Evolutionary conservation across 2,329 filamentous ascomycete species (phyloP).

Genomic region (Aspergillus costaricaensis): DNA sequence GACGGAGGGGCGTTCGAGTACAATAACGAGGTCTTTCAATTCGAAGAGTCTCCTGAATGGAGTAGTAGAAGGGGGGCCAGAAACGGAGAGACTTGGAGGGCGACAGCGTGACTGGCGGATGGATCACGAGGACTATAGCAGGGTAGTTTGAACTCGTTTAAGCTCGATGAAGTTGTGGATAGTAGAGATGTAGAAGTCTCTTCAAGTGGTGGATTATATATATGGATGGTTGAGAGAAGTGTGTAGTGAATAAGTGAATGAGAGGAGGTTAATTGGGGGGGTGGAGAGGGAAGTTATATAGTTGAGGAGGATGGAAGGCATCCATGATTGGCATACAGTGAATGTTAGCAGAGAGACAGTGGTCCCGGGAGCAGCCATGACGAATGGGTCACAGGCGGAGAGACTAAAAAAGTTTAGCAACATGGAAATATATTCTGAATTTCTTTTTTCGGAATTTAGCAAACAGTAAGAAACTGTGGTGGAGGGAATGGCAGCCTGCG

Average conservation of each 20-base stretch:
- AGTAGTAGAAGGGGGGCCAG: conserved; percentile 21
- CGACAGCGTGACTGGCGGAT: conserved; percentile 34
- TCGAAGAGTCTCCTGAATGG: conserved; percentile 24
- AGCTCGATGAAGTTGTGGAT: neutral
- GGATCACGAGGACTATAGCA: neutral
- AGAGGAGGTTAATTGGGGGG: neutral
- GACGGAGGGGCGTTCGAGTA: conserved; percentile 23
- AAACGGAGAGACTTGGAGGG: conserved; percentile 28
- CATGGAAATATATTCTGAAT: neutral
- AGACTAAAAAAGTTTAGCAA: neutral
- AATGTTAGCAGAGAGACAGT: neutral
- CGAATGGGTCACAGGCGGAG: conserved; percentile 22
- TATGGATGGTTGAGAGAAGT: neutral
- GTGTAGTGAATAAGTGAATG: neutral
- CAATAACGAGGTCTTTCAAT: conserved; percentile 18
- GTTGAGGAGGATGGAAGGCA: conserved; percentile 9
- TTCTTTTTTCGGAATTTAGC: no score
- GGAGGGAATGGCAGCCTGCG: neutral
- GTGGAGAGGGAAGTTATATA: conserved; percentile 15
- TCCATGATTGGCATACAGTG: conserved; percentile 11
- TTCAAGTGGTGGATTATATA: neutral
- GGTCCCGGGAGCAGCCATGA: conserved; percentile 14
- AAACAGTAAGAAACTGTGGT: neutral
- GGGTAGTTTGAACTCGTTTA: neutral
- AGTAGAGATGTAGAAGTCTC: neutral